Conservation (phyloP, 225 moss, liverwort and hornwort genomes). For the Lunularia cruciata region DNA sequence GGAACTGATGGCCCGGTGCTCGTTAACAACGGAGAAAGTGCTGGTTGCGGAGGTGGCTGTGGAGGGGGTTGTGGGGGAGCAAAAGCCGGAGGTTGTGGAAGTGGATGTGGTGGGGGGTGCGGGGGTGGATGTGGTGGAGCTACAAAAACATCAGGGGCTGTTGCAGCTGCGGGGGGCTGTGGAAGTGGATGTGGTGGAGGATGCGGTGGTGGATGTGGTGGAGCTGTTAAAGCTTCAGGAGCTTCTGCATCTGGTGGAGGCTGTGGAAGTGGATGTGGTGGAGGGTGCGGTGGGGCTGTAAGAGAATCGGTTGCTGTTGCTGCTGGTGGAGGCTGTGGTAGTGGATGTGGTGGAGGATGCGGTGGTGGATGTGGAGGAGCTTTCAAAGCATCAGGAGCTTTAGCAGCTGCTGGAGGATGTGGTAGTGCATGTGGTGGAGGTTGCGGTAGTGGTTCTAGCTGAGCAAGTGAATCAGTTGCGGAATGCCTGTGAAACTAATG, state of each 20-base stretch:
- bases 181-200: not conserved
- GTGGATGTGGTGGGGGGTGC: slow-evolving; percentile 10
- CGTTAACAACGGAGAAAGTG: not conserved
- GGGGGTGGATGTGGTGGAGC: not conserved
- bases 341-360: slow-evolving; percentile 5
- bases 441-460: not conserved
- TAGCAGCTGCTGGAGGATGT: not conserved
- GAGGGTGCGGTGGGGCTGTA: not conserved
- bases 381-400: not conserved
- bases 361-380: not conserved
- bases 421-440: slow-evolving; percentile 4
- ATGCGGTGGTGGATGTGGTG: not conserved
- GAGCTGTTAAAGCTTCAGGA: not conserved
- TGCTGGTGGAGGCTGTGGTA: slow-evolving; percentile 2
- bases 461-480: too few species aligned
- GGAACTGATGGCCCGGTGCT: not conserved
- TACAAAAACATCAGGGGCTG: too few species aligned
- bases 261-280: slow-evolving; percentile 7
- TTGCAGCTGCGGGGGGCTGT: not conserved
- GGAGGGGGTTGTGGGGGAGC: too few species aligned
- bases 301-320: not conserved
- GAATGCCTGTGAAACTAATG: too few species aligned
- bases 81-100: not conserved
- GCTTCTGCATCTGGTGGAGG: not conserved
- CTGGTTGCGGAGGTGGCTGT: not conserved